Evolutionary conservation across 306 rosid genomes (phyloP).

Genomic region (Purshia tridentata): DNA sequence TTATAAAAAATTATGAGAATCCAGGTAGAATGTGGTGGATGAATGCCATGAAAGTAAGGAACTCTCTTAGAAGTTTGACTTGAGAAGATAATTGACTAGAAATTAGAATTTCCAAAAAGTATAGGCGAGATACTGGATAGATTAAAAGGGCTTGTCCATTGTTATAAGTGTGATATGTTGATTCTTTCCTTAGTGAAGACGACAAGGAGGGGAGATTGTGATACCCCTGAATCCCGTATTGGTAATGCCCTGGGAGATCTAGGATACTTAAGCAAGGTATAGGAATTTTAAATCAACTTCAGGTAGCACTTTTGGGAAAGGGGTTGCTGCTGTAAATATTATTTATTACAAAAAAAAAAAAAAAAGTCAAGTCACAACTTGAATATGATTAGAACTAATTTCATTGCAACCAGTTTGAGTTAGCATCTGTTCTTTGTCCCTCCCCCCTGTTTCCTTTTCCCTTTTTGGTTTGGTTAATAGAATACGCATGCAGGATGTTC

Average conservation of each 20-base stretch:
- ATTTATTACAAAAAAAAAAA: background rate
- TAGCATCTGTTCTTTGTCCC: background rate
- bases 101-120: background rate
- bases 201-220: no score
- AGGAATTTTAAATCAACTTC: no score
- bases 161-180: no score
- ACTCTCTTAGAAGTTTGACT: background rate
- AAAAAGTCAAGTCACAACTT: background rate
- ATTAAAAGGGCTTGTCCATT: no score
- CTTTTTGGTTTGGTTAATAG: background rate
- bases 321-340: no score
- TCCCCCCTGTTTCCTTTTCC: background rate
- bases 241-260: no score
- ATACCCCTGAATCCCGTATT: no score
- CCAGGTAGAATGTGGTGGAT: background rate
- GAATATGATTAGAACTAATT: background rate
- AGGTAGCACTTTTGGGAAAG: no score
- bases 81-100: background rate
- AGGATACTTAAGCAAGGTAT: no score
- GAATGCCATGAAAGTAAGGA: background rate
- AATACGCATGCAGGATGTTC: slow-evolving; percentile 23
- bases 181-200: no score
- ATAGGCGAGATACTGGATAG: background rate
- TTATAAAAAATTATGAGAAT: background rate
- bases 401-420: slow-evolving; percentile 4